A percentile compares a stretch with the other conserved stretches of the same genome.
These are phyloP conservation scores for Colletotrichum gloeosporioides DNA, from an alignment of 2,329 filamentous ascomycete genomes.

Conservation along the genomic window DNA sequence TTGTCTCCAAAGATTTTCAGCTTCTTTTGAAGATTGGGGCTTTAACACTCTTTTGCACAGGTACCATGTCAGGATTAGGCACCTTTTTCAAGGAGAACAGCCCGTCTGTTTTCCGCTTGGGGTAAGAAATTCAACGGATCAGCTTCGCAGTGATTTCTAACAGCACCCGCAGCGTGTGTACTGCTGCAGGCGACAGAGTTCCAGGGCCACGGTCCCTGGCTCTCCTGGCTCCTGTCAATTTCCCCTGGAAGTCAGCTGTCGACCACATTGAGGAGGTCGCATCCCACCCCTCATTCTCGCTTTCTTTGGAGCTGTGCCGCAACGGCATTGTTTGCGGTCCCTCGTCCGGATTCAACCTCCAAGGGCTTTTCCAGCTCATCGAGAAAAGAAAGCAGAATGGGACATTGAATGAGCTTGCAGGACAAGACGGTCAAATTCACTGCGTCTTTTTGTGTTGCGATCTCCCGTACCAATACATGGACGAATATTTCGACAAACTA, in stretches of 20 bases:
- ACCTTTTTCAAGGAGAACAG: slow-evolving; percentile 56
- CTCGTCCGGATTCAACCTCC: slow-evolving; percentile 64
- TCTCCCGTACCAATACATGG: slow-evolving; percentile 67
- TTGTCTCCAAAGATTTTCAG: neutral
- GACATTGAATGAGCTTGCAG: slow-evolving; percentile 47
- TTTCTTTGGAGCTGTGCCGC: slow-evolving; percentile 60
- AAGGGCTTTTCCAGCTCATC: slow-evolving; percentile 56
- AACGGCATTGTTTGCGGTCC: slow-evolving; percentile 65
- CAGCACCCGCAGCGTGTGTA: slow-evolving; percentile 55
- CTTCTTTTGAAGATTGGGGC: neutral
- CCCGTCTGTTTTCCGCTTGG: slow-evolving; percentile 47
- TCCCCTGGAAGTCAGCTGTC: slow-evolving; percentile 62
- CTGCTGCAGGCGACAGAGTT: slow-evolving; percentile 59
- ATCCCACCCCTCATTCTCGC: slow-evolving; percentile 56
- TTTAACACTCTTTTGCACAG: slow-evolving; percentile 12
- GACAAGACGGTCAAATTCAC: slow-evolving; percentile 49
- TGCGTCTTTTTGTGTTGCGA: slow-evolving; percentile 69
- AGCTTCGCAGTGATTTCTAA: neutral
- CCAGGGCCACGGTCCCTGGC: slow-evolving; percentile 61
- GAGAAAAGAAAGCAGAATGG: slow-evolving; percentile 51
- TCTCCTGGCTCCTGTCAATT: slow-evolving; percentile 54
- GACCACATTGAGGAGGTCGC: slow-evolving; percentile 63
- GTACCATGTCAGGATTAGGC: slow-evolving; percentile 53
- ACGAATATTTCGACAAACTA: slow-evolving; percentile 64
- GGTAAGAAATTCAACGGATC: neutral